Percentiles rank a stretch among this genome's conserved stretches.
These are phyloP conservation scores for Suaeda aralocaspica DNA, from an alignment of 148 eudicot species.

Conservation along the genomic window DNA sequence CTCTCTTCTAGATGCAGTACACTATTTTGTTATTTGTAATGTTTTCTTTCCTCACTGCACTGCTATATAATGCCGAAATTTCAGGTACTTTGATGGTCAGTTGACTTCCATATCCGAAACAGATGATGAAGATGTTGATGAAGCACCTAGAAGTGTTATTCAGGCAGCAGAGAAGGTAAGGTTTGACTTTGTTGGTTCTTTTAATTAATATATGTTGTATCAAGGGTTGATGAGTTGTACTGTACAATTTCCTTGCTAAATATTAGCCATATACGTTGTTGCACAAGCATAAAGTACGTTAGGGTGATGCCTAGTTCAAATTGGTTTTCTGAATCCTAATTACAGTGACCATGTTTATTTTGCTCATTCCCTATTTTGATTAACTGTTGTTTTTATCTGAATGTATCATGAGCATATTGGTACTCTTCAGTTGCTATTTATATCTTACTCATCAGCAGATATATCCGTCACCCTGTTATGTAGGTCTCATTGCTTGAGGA, in stretches of 20 bases:
- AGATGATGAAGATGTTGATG: constrained; percentile 45
- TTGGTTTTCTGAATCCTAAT: not conserved
- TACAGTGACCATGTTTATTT: not conserved
- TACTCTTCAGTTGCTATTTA: not conserved
- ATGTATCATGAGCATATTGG: not conserved
- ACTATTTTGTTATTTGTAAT: not conserved
- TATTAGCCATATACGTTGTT: not conserved
- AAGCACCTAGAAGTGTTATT: constrained; percentile 42
- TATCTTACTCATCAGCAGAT: not conserved
- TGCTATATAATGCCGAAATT: constrained; percentile 4
- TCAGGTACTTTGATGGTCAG: constrained; percentile 91
- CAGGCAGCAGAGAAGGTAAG: constrained; percentile 75
- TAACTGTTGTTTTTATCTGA: not conserved
- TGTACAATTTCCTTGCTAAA: not conserved
- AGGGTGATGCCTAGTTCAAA: not conserved
- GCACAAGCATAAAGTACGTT: not conserved
- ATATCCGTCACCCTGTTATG: constrained; percentile 7
- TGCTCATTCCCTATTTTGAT: not conserved
- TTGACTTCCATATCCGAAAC: constrained; percentile 62
- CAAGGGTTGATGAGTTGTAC: not conserved
- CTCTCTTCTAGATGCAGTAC: not conserved
- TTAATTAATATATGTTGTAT: not conserved
- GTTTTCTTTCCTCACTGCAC: not conserved
- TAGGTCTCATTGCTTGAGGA: constrained; percentile 90
- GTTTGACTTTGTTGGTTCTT: constrained; percentile 10